Percentiles rank a stretch among this genome's conserved stretches.
phyloP scores from a whole-genome alignment of 257 asterid genomes.

The Fraxinus americana region DNA sequence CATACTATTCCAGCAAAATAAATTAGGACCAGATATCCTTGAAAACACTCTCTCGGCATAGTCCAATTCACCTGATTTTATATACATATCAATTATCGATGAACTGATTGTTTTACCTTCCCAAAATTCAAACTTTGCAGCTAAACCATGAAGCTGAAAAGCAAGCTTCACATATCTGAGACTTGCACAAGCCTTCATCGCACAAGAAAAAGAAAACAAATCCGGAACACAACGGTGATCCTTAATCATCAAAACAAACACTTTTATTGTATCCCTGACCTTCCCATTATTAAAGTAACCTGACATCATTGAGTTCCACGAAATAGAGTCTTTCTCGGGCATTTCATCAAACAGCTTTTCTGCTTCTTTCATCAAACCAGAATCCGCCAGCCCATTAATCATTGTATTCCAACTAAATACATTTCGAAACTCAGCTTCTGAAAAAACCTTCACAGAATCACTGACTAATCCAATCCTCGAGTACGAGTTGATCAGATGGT shows the following conservation, averaged over 20 bases:
- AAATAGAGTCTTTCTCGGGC: slow-evolving; percentile 4
- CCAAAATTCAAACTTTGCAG: slow-evolving; percentile 8
- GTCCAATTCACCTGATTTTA: slow-evolving; percentile 6
- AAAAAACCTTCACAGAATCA: slow-evolving; percentile 7
- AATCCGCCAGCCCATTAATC: slow-evolving; percentile 8
- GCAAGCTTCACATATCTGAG: slow-evolving; percentile 18
- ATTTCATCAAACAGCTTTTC: slow-evolving; percentile 7
- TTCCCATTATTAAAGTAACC: slow-evolving; percentile 14
- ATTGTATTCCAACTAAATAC: slow-evolving; percentile 13
- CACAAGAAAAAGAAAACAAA: slow-evolving; percentile 18
- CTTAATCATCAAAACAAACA: slow-evolving; percentile 12
- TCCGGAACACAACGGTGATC: not conserved
- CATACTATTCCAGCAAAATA: slow-evolving; percentile 21
- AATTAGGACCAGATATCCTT: slow-evolving; percentile 7
- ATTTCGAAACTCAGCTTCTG: slow-evolving; percentile 1
- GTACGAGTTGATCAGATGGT: slow-evolving; percentile 6
- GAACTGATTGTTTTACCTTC: slow-evolving; percentile 9
- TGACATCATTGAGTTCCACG: slow-evolving; percentile 3
- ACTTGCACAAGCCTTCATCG: slow-evolving; percentile 21
- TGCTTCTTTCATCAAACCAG: slow-evolving; percentile 9
- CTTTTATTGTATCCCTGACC: slow-evolving; percentile 3
- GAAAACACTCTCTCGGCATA: slow-evolving; percentile 14
- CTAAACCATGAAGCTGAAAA: slow-evolving; percentile 22
- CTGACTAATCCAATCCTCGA: not conserved
- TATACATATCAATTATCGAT: slow-evolving; percentile 21